phyloP scores from a whole-genome alignment of 2,329 filamentous ascomycete species.

The Triangularia setosa region DNA sequence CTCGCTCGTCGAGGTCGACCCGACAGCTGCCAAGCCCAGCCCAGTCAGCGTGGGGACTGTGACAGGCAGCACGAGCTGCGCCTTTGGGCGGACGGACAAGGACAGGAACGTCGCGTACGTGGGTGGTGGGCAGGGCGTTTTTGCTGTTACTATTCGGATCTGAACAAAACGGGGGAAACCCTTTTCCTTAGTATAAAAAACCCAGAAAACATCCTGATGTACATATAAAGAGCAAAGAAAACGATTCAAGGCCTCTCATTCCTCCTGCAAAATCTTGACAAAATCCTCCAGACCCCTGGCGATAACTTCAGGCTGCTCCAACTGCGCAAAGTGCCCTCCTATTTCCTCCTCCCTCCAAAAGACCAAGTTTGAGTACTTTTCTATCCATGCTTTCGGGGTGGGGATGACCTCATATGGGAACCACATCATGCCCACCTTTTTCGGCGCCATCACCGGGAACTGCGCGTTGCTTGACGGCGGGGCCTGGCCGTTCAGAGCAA shows the following conservation, averaged over 20 bases:
- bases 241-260: neutral
- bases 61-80: constrained; percentile 30
- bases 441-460: constrained; percentile 26
- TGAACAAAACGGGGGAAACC: neutral
- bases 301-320: neutral
- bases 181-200: neutral
- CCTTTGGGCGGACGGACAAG: constrained; percentile 29
- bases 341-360: constrained; percentile 3
- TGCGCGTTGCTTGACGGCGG: constrained; percentile 33
- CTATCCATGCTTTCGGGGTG: neutral
- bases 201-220: neutral
- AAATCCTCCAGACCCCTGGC: constrained; percentile 2
- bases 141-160: constrained; percentile 24
- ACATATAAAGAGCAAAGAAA: neutral
- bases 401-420: constrained; percentile 40
- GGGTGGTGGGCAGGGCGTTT: constrained; percentile 28
- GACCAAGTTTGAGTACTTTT: neutral
- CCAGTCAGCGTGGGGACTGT: constrained; percentile 24
- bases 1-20: constrained; percentile 32
- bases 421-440: constrained; percentile 43
- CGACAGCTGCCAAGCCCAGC: constrained; percentile 27
- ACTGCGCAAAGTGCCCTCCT: neutral
- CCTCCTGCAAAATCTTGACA: neutral
- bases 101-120: constrained; percentile 32
- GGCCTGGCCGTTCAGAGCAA: neutral